phyloP scores from a whole-genome alignment of 83 land plant genomes.

The Picea mariana region DNA sequence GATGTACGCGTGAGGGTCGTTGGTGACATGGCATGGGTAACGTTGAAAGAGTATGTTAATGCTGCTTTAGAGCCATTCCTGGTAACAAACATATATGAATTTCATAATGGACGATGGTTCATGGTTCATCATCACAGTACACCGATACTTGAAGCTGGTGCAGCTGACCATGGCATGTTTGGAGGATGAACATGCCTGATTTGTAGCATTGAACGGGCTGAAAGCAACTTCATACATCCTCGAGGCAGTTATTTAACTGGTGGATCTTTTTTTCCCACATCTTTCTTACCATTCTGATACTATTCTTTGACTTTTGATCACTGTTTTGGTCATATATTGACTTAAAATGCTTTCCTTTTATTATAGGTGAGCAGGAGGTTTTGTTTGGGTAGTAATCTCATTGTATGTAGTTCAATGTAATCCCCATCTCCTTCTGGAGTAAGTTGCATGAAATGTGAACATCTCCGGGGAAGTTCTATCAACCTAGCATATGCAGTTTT shows the following conservation, averaged over 20 bases:
- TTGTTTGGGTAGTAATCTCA: conserved; percentile 6
- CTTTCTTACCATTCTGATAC: neutral
- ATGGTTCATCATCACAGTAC: conserved; percentile 88
- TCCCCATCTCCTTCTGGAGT: neutral
- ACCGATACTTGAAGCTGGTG: conserved; percentile 23
- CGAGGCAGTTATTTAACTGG: neutral
- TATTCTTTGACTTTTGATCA: conserved; percentile 8
- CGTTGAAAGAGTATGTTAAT: conserved; percentile 64
- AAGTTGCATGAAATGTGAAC: neutral
- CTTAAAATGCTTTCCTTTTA: neutral
- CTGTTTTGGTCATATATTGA: neutral
- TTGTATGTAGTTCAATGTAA: neutral
- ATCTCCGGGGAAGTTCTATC: neutral
- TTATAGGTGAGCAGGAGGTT: neutral
- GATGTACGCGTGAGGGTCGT: conserved; percentile 67
- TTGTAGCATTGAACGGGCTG: neutral
- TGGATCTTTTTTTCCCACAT: neutral
- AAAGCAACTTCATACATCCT: neutral
- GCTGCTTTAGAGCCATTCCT: conserved; percentile 53
- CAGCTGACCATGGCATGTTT: conserved; percentile 9
- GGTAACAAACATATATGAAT: conserved; percentile 71
- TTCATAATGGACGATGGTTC: conserved; percentile 70
- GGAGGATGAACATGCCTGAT: conserved; percentile 11
- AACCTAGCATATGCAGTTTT: neutral
- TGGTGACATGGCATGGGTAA: conserved; percentile 77